Evolutionary conservation across 257 asterid genomes (phyloP).

Genomic region (Jaltomata sinuosa): DNA sequence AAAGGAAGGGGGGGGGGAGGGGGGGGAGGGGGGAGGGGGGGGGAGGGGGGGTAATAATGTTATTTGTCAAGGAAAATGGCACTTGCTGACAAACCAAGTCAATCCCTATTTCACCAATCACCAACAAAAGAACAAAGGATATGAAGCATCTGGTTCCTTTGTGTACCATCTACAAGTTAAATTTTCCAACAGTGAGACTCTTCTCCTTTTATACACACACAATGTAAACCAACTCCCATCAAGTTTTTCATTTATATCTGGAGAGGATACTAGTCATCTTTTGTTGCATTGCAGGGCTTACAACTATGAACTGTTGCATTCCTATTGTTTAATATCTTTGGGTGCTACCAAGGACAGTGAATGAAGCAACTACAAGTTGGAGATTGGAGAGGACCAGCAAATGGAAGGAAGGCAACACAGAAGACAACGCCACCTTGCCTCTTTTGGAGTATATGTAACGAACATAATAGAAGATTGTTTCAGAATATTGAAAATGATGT

Average conservation of each 20-base stretch:
- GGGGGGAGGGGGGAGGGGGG: neutral
- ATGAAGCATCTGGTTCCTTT: neutral
- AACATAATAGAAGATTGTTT: neutral
- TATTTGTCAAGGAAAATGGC: neutral
- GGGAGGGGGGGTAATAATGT: neutral
- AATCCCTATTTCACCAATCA: neutral
- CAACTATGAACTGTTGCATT: neutral
- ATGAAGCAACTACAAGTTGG: neutral
- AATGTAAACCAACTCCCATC: neutral
- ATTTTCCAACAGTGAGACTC: neutral
- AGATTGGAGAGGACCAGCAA: neutral
- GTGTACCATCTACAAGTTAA: neutral
- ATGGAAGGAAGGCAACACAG: neutral
- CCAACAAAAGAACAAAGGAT: neutral
- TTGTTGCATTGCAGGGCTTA: neutral
- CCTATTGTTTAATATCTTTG: neutral
- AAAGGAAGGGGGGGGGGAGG: neutral
- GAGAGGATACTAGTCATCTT: neutral
- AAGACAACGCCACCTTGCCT: neutral
- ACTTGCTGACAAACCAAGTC: neutral
- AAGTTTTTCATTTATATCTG: neutral
- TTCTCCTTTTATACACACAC: neutral
- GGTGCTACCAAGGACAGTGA: neutral
- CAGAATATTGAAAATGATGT: neutral
- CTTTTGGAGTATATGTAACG: neutral